phyloP scores from a whole-genome alignment of 306 rosid genomes.

The Cucurbita pepo region DNA sequence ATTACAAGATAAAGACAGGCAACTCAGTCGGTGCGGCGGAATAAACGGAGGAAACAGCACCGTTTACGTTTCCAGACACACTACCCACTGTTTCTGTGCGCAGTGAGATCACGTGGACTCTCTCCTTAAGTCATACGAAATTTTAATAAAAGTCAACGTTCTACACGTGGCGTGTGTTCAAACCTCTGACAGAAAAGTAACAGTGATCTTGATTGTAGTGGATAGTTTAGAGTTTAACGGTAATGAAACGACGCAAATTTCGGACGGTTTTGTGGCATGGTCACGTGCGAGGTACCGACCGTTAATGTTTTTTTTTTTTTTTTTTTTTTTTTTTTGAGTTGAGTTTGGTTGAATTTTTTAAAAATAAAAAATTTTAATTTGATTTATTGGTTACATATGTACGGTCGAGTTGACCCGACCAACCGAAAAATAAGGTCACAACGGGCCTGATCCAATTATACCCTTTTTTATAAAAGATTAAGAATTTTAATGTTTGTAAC shows the following conservation, averaged over 20 bases:
- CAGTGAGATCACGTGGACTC: not conserved
- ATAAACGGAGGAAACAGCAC: not conserved
- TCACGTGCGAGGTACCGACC: not conserved
- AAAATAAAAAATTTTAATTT: too few species aligned
- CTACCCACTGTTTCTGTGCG: not conserved
- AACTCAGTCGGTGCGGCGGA: not conserved
- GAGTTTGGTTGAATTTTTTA: too few species aligned
- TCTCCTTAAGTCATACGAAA: not conserved
- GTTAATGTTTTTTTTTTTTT: too few species aligned
- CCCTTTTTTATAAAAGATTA: too few species aligned
- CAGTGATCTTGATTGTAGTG: not conserved
- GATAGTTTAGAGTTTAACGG: not conserved
- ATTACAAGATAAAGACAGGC: not conserved
- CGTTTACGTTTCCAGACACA: not conserved
- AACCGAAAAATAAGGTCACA: too few species aligned
- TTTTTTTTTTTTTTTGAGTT: too few species aligned
- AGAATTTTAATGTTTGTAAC: too few species aligned
- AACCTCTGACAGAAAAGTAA: not conserved
- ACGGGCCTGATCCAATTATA: too few species aligned
- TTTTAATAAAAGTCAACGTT: not conserved
- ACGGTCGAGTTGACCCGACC: too few species aligned
- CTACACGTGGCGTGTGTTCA: not conserved
- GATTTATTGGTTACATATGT: too few species aligned
- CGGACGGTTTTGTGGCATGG: not conserved
- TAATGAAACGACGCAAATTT: not conserved